Conservation (phyloP, 2,329 filamentous ascomycete genomes). For the Stachybotrys chartarum region DNA sequence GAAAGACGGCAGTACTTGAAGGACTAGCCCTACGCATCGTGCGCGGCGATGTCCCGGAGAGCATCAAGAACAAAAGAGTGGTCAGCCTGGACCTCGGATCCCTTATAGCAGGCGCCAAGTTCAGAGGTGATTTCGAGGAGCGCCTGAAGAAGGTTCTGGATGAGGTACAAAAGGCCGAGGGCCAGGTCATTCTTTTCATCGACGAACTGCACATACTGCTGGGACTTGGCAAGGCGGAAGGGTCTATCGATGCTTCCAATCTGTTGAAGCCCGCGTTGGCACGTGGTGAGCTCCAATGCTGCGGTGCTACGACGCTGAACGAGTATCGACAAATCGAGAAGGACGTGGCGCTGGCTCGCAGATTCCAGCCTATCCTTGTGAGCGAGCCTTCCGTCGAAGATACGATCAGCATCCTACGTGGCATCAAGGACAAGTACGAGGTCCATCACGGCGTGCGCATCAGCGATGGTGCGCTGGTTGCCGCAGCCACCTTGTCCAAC, state of each 20-base stretch:
- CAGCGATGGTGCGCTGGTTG: constrained; percentile 84
- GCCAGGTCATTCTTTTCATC: constrained; percentile 88
- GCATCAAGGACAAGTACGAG: constrained; percentile 97
- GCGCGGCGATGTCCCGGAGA: constrained; percentile 87
- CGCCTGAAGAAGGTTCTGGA: constrained; percentile 83
- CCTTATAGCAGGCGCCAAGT: constrained; percentile 92
- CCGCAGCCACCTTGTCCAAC: constrained; percentile 86
- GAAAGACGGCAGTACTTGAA: constrained; percentile 90
- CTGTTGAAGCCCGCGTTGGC: constrained; percentile 90
- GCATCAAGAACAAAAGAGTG: constrained; percentile 89
- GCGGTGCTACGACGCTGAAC: constrained; percentile 85
- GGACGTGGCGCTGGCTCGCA: constrained; percentile 82
- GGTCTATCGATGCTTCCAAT: constrained; percentile 94
- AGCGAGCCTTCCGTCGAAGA: constrained; percentile 85
- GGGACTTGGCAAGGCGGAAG: constrained; percentile 89
- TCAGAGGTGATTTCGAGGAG: constrained; percentile 93
- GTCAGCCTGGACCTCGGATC: constrained; percentile 83
- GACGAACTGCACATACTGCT: constrained; percentile 90
- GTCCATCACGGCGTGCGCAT: constrained; percentile 95
- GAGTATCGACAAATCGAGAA: constrained; percentile 95
- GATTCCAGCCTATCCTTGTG: constrained; percentile 94
- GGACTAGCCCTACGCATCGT: constrained; percentile 87
- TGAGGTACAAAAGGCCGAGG: constrained; percentile 84
- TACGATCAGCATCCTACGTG: constrained; percentile 89
- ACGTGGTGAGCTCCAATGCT: constrained; percentile 88